Percentiles rank a stretch among this genome's conserved stretches.
Conservation (phyloP, 805 yeast genomes). For the Candida pseudofarinosa region DNA sequence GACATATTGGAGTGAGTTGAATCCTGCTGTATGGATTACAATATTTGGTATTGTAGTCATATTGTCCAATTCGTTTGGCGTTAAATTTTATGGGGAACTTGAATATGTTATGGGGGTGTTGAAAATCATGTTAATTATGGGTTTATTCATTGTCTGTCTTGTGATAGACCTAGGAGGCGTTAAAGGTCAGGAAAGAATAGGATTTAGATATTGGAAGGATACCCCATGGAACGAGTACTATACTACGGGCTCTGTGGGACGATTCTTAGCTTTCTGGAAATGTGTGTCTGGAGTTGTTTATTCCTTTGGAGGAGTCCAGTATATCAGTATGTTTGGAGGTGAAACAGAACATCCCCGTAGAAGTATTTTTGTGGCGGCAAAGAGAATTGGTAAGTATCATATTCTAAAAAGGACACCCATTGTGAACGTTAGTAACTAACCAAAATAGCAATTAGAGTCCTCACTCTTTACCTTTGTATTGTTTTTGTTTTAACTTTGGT, state of each 20-base stretch:
- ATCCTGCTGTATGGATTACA: conserved; percentile 44
- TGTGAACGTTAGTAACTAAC: conserved; percentile 3
- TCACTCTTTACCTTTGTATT: conserved; percentile 23
- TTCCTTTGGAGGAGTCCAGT: conserved; percentile 30
- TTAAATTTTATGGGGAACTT: conserved; percentile 33
- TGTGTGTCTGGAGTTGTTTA: conserved; percentile 37
- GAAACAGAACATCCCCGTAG: conserved; percentile 33
- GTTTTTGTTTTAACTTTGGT: conserved; percentile 31
- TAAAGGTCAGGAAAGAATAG: conserved; percentile 18
- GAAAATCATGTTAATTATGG: conserved; percentile 20
- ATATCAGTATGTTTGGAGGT: conserved; percentile 22
- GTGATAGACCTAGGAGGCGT: conserved; percentile 25
- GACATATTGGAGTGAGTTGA: conserved; percentile 42
- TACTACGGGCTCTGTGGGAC: conserved; percentile 16
- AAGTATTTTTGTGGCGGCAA: conserved; percentile 24
- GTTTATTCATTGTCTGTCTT: conserved; percentile 16
- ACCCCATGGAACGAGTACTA: conserved; percentile 32
- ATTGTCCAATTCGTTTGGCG: conserved; percentile 29
- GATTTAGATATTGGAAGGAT: conserved; percentile 39
- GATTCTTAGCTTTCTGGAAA: conserved; percentile 26
- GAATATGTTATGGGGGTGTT: conserved; percentile 24
- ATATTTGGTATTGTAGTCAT: conserved; percentile 35
- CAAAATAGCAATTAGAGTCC: conserved; percentile 17
- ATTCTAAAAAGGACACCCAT: background rate
- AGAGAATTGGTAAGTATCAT: conserved; percentile 15